A percentile compares a stretch with the other conserved stretches of the same genome.
Conservation (phyloP, 345 rosid species). For the Pistacia integerrima region DNA sequence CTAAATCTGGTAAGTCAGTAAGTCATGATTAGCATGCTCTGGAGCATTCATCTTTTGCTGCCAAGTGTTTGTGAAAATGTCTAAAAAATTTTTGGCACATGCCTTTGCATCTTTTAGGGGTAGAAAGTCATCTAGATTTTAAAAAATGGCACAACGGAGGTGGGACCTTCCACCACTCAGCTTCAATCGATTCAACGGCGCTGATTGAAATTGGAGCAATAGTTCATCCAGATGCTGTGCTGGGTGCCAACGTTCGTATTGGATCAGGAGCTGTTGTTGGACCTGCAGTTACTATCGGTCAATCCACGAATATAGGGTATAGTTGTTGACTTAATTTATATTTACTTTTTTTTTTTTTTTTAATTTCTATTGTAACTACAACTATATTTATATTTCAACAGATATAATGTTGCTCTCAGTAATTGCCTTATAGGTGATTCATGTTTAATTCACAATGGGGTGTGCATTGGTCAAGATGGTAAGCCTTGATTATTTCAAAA, state of each 20-base stretch:
- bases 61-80: constrained; percentile 16
- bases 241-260: constrained; percentile 58
- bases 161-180: constrained; percentile 61
- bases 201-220: constrained; percentile 61
- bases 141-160: constrained; percentile 65
- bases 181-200: constrained; percentile 57
- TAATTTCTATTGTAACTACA: background rate
- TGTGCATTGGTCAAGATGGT: constrained; percentile 94
- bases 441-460: constrained; percentile 75
- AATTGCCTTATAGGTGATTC: constrained; percentile 72
- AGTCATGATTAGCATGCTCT: too few relatives aligned
- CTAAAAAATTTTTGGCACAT: background rate
- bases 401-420: constrained; percentile 65
- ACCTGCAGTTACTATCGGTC: constrained; percentile 57
- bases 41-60: background rate
- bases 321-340: background rate
- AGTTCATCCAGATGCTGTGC: constrained; percentile 51
- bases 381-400: constrained; percentile 18
- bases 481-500: constrained; percentile 17
- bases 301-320: constrained; percentile 63
- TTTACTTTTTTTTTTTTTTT: background rate
- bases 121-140: constrained; percentile 40
- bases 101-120: constrained; percentile 18
- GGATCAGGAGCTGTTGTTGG: constrained; percentile 79
- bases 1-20: background rate